phyloP scores from a whole-genome alignment of 805 yeast species.

The Kluyveromyces wickerhamii region DNA sequence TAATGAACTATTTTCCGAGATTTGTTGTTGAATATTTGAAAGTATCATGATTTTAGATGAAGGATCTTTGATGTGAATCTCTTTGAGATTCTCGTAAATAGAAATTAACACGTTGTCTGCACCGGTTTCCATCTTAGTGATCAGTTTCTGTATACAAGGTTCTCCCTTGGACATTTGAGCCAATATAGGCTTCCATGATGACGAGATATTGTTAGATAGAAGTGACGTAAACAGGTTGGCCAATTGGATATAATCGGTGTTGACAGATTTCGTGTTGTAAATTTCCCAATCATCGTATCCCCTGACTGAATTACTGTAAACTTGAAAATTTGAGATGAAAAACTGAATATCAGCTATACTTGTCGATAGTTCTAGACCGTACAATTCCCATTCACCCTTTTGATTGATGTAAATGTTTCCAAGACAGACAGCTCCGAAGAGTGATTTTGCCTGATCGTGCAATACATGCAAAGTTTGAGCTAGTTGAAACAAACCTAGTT shows the following conservation, averaged over 20 bases:
- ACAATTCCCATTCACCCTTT: slow-evolving; percentile 75
- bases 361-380: slow-evolving; percentile 58
- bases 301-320: slow-evolving; percentile 10
- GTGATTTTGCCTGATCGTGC: slow-evolving; percentile 28
- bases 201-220: slow-evolving; percentile 32
- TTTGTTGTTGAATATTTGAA: slow-evolving; percentile 19
- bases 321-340: slow-evolving; percentile 8
- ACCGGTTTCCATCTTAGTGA: slow-evolving; percentile 11
- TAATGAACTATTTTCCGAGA: slow-evolving; percentile 33
- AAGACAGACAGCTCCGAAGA: slow-evolving; percentile 55
- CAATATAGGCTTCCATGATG: slow-evolving; percentile 28
- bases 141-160: slow-evolving; percentile 6
- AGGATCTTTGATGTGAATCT: slow-evolving; percentile 44
- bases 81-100: slow-evolving; percentile 46
- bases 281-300: slow-evolving; percentile 28
- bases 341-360: slow-evolving; percentile 10
- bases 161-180: slow-evolving; percentile 21
- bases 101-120: slow-evolving; percentile 35
- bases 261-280: slow-evolving; percentile 61
- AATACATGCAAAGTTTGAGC: slow-evolving; percentile 21
- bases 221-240: slow-evolving; percentile 35
- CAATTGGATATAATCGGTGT: slow-evolving; percentile 21
- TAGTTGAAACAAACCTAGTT: slow-evolving; percentile 22
- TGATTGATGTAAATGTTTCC: slow-evolving; percentile 57
- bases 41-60: slow-evolving; percentile 42